Conservation (phyloP, 2,329 filamentous ascomycete genomes). For the Cercospora sp. region DNA sequence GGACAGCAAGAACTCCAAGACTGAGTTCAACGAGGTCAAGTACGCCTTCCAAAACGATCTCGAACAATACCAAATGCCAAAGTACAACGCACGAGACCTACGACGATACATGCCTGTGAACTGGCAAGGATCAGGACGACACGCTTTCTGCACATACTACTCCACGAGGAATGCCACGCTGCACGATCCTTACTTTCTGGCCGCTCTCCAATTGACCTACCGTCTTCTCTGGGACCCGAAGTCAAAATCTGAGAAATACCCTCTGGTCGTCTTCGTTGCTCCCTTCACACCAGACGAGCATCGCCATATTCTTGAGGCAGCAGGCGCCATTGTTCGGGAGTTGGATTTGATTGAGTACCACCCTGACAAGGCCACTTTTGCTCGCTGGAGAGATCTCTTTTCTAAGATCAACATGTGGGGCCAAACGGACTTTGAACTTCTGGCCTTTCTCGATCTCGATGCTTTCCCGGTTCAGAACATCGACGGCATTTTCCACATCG, state of each 20-base stretch:
- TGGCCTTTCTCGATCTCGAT: slow-evolving; percentile 92
- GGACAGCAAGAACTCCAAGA: slow-evolving; percentile 12
- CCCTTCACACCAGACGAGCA: slow-evolving; percentile 27
- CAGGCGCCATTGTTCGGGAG: slow-evolving; percentile 29
- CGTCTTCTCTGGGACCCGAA: slow-evolving; percentile 28
- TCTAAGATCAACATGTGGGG: slow-evolving; percentile 95
- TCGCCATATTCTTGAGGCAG: slow-evolving; percentile 23
- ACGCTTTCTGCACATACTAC: slow-evolving; percentile 26
- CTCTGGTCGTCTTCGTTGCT: slow-evolving; percentile 29
- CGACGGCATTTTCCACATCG: slow-evolving; percentile 28
- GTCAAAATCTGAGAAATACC: slow-evolving; percentile 27
- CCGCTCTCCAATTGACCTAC: slow-evolving; percentile 28
- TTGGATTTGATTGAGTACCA: slow-evolving; percentile 27
- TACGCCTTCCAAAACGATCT: slow-evolving; percentile 24
- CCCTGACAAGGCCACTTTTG: slow-evolving; percentile 21
- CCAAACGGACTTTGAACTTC: slow-evolving; percentile 80
- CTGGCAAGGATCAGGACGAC: slow-evolving; percentile 26
- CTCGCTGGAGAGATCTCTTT: slow-evolving; percentile 52
- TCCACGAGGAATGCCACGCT: slow-evolving; percentile 26
- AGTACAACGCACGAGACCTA: slow-evolving; percentile 17
- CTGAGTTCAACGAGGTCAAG: slow-evolving; percentile 24
- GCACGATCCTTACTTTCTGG: slow-evolving; percentile 30
- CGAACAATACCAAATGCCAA: slow-evolving; percentile 15
- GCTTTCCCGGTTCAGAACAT: slow-evolving; percentile 38
- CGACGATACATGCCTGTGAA: slow-evolving; percentile 25